phyloP scores from a whole-genome alignment of 768 basidiomycete genomes.

The Pisolithus tinctorius region DNA sequence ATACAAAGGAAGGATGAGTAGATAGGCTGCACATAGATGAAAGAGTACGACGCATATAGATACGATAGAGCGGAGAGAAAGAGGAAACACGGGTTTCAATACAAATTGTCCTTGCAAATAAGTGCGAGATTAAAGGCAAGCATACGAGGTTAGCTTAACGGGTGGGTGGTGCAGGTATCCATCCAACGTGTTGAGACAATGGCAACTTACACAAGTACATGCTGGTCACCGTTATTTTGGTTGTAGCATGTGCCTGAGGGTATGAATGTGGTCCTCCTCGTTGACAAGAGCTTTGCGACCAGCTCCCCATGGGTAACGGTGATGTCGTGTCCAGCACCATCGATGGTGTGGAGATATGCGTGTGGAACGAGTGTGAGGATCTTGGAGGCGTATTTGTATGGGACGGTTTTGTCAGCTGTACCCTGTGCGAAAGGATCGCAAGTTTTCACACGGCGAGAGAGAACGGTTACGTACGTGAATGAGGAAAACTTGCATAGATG shows the following conservation, averaged over 20 bases:
- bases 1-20: too few species aligned
- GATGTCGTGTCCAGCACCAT: constrained; percentile 24
- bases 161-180: too few species aligned
- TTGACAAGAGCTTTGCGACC: constrained; percentile 24
- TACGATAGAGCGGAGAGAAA: too few species aligned
- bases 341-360: constrained; percentile 24
- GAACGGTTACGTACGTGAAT: constrained; percentile 44
- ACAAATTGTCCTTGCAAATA: too few species aligned
- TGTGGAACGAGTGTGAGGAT: constrained; percentile 25
- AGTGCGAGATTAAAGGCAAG: too few species aligned
- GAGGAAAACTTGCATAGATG: constrained; percentile 47
- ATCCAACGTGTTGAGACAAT: too few species aligned
- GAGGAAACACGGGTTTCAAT: too few species aligned
- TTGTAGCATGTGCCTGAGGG: not conserved
- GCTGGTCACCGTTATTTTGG: too few species aligned
- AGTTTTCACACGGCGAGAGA: not conserved
- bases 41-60: too few species aligned
- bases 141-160: too few species aligned
- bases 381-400: constrained; percentile 25
- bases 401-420: constrained; percentile 28
- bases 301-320: constrained; percentile 26
- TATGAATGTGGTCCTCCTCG: not conserved
- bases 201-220: too few species aligned
- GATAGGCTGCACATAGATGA: too few species aligned
- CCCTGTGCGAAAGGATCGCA: constrained; percentile 15